Conservation (phyloP, 768 basidiomycete species). For the Leccinum disarticulatum region DNA sequence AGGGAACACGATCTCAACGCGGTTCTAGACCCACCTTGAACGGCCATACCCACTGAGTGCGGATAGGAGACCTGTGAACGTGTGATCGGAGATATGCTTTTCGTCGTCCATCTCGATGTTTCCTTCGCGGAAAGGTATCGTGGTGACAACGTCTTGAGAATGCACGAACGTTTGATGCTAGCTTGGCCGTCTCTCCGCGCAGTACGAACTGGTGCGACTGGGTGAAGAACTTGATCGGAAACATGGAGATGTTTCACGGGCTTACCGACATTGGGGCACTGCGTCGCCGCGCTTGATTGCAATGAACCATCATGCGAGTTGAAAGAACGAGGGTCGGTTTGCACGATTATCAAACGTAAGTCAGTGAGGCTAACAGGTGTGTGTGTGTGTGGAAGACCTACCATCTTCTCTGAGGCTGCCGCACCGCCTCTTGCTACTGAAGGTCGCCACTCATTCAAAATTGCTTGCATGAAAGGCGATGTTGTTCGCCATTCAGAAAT, state of each 20-base stretch:
- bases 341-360: neutral
- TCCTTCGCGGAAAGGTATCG: slow-evolving; percentile 14
- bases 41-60: slow-evolving; percentile 58
- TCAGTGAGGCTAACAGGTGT: neutral
- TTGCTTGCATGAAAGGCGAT: slow-evolving; percentile 14
- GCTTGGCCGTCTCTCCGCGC: neutral
- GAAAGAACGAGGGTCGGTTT: slow-evolving; percentile 1
- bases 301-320: neutral
- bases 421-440: neutral
- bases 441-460: neutral
- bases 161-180: neutral
- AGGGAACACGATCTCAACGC: slow-evolving; percentile 4
- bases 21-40: slow-evolving; percentile 21
- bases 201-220: slow-evolving; percentile 14
- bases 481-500: neutral
- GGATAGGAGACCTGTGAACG: slow-evolving; percentile 19
- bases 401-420: neutral
- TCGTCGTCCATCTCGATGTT: slow-evolving; percentile 9
- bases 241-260: slow-evolving; percentile 1
- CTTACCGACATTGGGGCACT: neutral
- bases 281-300: neutral
- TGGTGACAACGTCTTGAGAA: neutral
- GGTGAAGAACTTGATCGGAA: slow-evolving; percentile 1
- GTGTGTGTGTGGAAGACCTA: neutral
- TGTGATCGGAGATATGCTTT: slow-evolving; percentile 33